Base-by-base conservation (phyloP, 192 early-diverging fungal species). In the Coemansia reversa region DNA sequence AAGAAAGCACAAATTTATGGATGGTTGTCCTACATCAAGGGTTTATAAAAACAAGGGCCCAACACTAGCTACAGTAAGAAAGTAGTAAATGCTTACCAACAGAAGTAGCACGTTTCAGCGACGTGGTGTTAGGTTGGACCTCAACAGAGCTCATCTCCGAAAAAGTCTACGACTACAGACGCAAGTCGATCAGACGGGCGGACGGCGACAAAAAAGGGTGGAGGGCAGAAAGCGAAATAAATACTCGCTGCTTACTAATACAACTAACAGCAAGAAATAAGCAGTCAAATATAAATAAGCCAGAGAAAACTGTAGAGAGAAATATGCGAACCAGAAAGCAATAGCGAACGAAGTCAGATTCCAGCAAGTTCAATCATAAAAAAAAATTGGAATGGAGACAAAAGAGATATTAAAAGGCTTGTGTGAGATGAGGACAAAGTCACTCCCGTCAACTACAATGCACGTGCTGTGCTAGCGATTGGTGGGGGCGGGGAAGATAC, bases 401-500 rank as follows among this genome's bases (percentile, higher is more conserved):
- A 39, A 39, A 58, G 24, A 60, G 55, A 11, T 6, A 12, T 6
- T 39, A 39, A 39, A 39, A 39, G 8, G 7, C 9, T 39, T 2
- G 35, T 2, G 9, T 7, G 7, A 11, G 35, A 39, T 1, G 8
- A 3, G 12, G 9, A 39, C 12, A 9, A 3, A 9, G 35, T 39
- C 35, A 11, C 35, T 11, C 5, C 5, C 8, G 9, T 6, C 9
- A 39, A 39, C 35, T n/a, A 49, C 20, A 7, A 19, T 33, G 32
- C 67, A 67, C 70, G 70, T 72, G 70, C 50, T 29, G 4, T 0
- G 4, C 0, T 5, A 20, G 8, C 19, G 9, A 72, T 66, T 72
- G 70, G 70, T 24, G 20, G 33, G 5, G 0, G 19, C 63, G 63
- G 63, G n/a, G 42, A 53, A 53, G 52, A 65, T 18, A 19, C 59